Conservation (phyloP, 228 moss, liverwort and hornwort genomes). For the Sphagnum magellanicum region DNA sequence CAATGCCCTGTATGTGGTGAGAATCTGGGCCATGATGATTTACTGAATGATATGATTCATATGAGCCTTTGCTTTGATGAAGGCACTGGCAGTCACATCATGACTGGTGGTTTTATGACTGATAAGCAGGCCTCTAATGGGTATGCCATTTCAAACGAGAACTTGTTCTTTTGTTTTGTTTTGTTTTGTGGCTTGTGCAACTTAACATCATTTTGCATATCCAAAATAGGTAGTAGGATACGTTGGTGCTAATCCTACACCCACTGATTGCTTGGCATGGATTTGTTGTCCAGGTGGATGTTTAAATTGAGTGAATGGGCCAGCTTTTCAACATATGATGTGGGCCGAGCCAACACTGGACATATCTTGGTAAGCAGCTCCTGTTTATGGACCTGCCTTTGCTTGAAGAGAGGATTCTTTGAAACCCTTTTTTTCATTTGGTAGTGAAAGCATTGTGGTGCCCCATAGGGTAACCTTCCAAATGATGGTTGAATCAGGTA, state of each 20-base stretch:
- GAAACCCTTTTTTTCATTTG: not conserved
- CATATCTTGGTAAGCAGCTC: slow-evolving; percentile 63
- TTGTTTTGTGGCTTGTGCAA: not conserved
- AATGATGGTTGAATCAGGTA: slow-evolving; percentile 38
- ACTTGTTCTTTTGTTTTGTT: not conserved
- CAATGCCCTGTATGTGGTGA: slow-evolving; percentile 95
- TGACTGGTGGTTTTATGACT: slow-evolving; percentile 97
- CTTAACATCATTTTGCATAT: not conserved
- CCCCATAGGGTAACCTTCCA: not conserved
- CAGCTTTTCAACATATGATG: slow-evolving; percentile 79
- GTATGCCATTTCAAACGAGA: slow-evolving; percentile 15
- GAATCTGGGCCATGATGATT: slow-evolving; percentile 50
- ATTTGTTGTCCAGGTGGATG: slow-evolving; percentile 72
- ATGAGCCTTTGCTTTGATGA: slow-evolving; percentile 99
- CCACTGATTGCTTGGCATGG: not conserved
- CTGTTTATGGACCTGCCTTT: no score
- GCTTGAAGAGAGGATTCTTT: no score
- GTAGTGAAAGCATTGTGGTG: not conserved
- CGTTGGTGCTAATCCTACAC: no score
- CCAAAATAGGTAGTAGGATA: no score
- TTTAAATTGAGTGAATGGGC: slow-evolving; percentile 97
- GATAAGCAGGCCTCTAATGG: slow-evolving; percentile 95
- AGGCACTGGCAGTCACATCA: slow-evolving; percentile 82
- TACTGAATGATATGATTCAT: slow-evolving; percentile 91
- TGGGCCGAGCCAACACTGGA: slow-evolving; percentile 77